Conservation (phyloP, 2,329 filamentous ascomycete genomes). For the Cladosporium colombiae region DNA sequence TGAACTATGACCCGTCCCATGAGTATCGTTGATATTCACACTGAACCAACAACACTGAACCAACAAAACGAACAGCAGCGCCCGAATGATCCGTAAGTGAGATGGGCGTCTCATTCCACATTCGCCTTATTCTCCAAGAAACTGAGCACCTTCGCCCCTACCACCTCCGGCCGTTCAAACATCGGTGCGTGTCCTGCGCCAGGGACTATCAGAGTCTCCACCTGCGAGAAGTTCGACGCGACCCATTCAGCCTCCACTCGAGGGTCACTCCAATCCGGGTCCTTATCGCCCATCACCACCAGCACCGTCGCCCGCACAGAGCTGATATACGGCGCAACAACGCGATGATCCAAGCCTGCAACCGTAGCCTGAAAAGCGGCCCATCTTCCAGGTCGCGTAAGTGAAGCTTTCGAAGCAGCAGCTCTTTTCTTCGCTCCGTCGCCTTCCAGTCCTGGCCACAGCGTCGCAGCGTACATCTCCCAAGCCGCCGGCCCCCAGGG, state of each 20-base stretch:
- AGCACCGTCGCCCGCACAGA: slow-evolving; percentile 16
- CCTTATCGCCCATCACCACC: slow-evolving; percentile 21
- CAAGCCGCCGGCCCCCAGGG: slow-evolving; percentile 21
- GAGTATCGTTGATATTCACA: background rate
- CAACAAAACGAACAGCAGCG: background rate
- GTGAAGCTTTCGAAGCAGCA: background rate
- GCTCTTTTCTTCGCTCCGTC: slow-evolving; percentile 6
- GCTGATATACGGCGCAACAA: slow-evolving; percentile 16
- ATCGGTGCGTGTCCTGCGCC: slow-evolving; percentile 20
- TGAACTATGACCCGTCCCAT: background rate
- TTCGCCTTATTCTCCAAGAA: slow-evolving; percentile 1
- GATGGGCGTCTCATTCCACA: background rate
- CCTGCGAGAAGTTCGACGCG: slow-evolving; percentile 8
- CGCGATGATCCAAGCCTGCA: slow-evolving; percentile 16
- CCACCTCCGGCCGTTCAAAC: slow-evolving; percentile 15
- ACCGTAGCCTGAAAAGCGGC: slow-evolving; percentile 20
- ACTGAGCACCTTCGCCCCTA: background rate
- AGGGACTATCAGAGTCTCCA: slow-evolving; percentile 3
- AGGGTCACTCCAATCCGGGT: slow-evolving; percentile 17
- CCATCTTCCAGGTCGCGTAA: slow-evolving; percentile 20
- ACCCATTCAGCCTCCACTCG: slow-evolving; percentile 19
- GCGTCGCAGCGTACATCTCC: slow-evolving; percentile 17
- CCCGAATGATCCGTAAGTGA: background rate
- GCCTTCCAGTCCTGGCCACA: slow-evolving; percentile 20
- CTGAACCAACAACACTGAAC: no score